These are phyloP conservation scores for Ophiostoma novo-ulmi DNA, from an alignment of 2,329 filamentous ascomycete species.

Conservation along the genomic window DNA sequence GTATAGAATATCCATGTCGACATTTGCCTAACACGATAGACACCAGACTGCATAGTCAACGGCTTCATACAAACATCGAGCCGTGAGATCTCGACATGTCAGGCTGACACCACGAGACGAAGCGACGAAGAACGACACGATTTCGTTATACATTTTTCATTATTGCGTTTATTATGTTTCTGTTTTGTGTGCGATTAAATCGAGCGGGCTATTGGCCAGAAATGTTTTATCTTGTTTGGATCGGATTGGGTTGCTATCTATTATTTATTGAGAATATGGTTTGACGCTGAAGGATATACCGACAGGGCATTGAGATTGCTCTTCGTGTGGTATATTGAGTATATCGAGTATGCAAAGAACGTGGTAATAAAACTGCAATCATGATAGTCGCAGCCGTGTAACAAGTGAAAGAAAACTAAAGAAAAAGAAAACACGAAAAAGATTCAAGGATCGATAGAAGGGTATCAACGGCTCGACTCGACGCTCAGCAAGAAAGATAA, in stretches of 20 bases:
- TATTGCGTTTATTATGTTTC: not conserved
- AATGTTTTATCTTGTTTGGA: not conserved
- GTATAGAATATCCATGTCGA: not conserved
- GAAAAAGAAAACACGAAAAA: not conserved
- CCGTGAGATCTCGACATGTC: not conserved
- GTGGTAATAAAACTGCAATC: not conserved
- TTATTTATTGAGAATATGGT: not conserved
- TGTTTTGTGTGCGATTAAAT: not conserved
- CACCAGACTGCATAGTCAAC: not conserved
- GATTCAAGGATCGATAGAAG: conserved; percentile 5
- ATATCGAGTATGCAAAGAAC: not conserved
- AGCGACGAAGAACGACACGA: not conserved
- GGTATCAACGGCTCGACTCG: conserved; percentile 8
- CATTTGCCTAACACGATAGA: not conserved
- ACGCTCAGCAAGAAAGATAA: not conserved
- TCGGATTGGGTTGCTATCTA: not conserved
- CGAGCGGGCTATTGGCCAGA: conserved; percentile 13
- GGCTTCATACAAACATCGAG: not conserved
- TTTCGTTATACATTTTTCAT: not conserved
- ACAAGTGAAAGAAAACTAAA: not conserved
- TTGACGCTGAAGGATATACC: not conserved
- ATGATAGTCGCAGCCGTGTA: not conserved
- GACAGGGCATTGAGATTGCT: conserved; percentile 2
- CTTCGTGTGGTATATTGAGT: not conserved
- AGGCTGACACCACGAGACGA: not conserved